These are phyloP conservation scores for Deuterostichococcus epilithicus DNA, from an alignment of 139 green algal species.

Conservation along the genomic window DNA sequence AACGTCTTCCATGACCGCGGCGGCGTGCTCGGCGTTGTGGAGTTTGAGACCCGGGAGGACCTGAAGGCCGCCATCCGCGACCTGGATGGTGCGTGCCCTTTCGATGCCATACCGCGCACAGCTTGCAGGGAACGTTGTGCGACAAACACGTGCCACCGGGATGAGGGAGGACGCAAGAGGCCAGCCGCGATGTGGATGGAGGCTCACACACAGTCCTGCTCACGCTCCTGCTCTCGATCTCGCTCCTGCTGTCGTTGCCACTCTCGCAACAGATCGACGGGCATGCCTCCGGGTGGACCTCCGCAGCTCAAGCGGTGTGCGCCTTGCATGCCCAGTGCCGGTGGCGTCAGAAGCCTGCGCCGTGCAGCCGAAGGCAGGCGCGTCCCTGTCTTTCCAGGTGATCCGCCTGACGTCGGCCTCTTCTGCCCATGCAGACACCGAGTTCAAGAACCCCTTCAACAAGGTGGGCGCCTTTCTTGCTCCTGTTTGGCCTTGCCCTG, in stretches of 20 bases:
- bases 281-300: background rate
- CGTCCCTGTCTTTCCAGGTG: background rate
- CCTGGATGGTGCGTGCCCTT: background rate
- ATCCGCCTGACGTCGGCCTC: background rate
- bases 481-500: conserved; percentile 6
- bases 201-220: background rate
- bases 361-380: background rate
- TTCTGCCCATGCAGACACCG: conserved; percentile 36
- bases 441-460: conserved; percentile 89
- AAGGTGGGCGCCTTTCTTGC: conserved; percentile 22
- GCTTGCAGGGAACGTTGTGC: background rate
- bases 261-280: background rate
- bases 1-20: conserved; percentile 61
- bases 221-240: background rate
- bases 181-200: background rate
- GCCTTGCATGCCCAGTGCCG: background rate
- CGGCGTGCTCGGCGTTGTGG: conserved; percentile 50
- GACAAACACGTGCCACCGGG: too few relatives aligned
- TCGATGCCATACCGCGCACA: background rate
- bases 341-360: background rate
- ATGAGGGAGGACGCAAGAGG: background rate
- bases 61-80: conserved; percentile 42
- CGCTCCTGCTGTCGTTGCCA: conserved; percentile 4
- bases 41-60: conserved; percentile 61
- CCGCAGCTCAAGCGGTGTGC: too few relatives aligned